Evolutionary conservation across 805 yeast species (phyloP).

Genomic region (Spathaspora girioi): DNA sequence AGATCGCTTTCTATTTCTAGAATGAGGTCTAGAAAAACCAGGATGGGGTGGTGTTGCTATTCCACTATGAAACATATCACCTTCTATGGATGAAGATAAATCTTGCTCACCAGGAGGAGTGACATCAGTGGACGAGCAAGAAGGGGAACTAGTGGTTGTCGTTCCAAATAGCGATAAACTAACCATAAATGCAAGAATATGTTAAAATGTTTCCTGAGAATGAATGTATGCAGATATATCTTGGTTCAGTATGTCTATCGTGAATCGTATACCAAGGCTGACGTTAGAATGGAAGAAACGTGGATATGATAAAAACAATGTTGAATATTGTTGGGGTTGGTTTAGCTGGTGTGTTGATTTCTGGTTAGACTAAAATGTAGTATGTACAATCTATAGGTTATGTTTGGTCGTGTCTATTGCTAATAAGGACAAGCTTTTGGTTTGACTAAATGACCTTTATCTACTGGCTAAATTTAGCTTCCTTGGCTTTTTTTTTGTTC

Average conservation of each 20-base stretch:
- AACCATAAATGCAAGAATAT: neutral
- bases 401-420: too few species aligned
- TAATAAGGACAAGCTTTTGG: too few species aligned
- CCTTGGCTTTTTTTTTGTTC: neutral
- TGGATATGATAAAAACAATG: too few species aligned
- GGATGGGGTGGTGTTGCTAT: neutral
- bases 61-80: neutral
- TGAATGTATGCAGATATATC: neutral
- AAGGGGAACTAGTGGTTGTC: neutral
- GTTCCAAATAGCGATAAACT: neutral
- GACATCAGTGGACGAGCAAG: neutral
- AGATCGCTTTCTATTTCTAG: slow-evolving; percentile 16
- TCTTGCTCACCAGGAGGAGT: neutral
- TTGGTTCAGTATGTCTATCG: too few species aligned
- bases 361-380: too few species aligned
- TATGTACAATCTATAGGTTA: too few species aligned
- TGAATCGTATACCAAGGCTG: too few species aligned
- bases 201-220: neutral
- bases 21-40: slow-evolving; percentile 3
- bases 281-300: too few species aligned
- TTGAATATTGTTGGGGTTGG: too few species aligned
- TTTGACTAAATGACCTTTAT: neutral
- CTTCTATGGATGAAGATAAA: neutral
- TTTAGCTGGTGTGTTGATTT: too few species aligned
- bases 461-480: neutral